Conservation (phyloP, 2,329 filamentous ascomycete genomes). For the Aspergillus ustus region DNA sequence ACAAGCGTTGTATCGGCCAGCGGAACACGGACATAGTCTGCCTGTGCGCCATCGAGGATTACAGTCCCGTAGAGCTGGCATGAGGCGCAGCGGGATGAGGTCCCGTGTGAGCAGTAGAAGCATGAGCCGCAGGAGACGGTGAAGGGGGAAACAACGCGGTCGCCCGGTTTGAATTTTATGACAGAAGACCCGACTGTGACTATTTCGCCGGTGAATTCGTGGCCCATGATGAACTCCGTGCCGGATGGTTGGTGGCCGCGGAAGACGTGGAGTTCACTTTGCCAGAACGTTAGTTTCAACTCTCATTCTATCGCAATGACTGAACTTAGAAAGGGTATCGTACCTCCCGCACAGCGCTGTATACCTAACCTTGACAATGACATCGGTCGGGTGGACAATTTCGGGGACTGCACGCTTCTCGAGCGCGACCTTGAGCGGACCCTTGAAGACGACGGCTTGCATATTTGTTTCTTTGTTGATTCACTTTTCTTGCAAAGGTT, state of each 20-base stretch:
- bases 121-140: conserved; percentile 76
- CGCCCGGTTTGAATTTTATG: conserved; percentile 69
- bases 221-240: conserved; percentile 68
- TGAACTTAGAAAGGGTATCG: background rate
- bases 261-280: conserved; percentile 77
- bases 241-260: conserved; percentile 75
- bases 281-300: background rate
- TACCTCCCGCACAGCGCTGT: conserved; percentile 86
- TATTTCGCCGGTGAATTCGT: conserved; percentile 83
- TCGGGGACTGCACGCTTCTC: conserved; percentile 78
- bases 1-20: conserved; percentile 77
- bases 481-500: background rate
- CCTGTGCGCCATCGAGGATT: conserved; percentile 74
- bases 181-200: conserved; percentile 62
- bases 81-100: conserved; percentile 74
- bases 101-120: conserved; percentile 79
- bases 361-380: conserved; percentile 79
- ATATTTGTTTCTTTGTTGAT: conserved; percentile 57
- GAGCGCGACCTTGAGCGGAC: conserved; percentile 71
- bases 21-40: conserved; percentile 79
- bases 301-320: background rate
- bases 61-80: conserved; percentile 71
- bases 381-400: conserved; percentile 71
- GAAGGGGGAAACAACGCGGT: conserved; percentile 80
- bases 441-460: conserved; percentile 88